Conservation (phyloP, 352 stramenopile genomes). For the Phytophthora tubulina region DNA sequence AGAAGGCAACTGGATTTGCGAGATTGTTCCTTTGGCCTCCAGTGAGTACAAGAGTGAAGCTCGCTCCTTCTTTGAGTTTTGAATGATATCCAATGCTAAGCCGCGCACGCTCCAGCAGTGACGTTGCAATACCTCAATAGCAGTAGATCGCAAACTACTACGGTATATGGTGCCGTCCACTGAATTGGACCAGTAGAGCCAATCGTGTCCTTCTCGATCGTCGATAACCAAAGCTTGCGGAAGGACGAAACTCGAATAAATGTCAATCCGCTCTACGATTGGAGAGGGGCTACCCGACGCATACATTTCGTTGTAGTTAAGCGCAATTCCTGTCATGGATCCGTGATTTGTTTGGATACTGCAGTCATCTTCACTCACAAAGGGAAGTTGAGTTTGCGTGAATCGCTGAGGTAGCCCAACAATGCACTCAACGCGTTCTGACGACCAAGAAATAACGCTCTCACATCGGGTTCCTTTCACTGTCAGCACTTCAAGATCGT, state of each 20-base stretch:
- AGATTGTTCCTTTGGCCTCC: constrained; percentile 68
- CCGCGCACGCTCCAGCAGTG: constrained; percentile 65
- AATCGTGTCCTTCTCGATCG: constrained; percentile 39
- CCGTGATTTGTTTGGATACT: constrained; percentile 58
- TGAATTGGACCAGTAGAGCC: constrained; percentile 82
- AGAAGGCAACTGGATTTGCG: constrained; percentile 24
- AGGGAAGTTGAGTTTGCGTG: not conserved
- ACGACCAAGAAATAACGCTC: constrained; percentile 53
- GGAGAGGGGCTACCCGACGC: constrained; percentile 54
- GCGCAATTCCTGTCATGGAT: constrained; percentile 53
- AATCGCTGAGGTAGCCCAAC: constrained; percentile 52
- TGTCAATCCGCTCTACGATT: constrained; percentile 61
- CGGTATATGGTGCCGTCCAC: constrained; percentile 71
- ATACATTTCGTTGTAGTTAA: constrained; percentile 64
- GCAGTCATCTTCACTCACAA: constrained; percentile 54
- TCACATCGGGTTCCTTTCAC: constrained; percentile 54
- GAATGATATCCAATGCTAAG: constrained; percentile 33
- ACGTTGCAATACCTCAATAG: constrained; percentile 54
- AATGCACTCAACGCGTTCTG: constrained; percentile 65
- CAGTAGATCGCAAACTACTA: constrained; percentile 54
- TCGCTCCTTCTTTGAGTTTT: not conserved
- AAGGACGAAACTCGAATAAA: constrained; percentile 43
- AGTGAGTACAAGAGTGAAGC: constrained; percentile 63
- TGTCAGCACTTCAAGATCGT: constrained; percentile 47
- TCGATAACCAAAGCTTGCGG: constrained; percentile 65